phyloP scores from a whole-genome alignment of 257 asterid genomes.

The Solanum peruvianum region DNA sequence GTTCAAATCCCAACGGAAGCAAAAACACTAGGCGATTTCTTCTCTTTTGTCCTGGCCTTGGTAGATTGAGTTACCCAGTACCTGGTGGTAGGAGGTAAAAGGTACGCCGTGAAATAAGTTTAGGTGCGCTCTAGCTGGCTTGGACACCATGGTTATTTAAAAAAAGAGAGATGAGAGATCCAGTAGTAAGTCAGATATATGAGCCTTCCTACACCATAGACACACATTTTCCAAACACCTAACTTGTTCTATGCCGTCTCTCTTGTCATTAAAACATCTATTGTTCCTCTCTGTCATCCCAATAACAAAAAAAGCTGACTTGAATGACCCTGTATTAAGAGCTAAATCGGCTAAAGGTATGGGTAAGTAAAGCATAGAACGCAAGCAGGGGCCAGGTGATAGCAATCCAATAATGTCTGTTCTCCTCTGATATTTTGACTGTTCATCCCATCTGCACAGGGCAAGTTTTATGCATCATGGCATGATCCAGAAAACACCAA shows the following conservation, averaged over 20 bases:
- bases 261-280: not conserved
- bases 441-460: not conserved
- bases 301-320: not conserved
- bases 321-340: not conserved
- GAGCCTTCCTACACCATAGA: not conserved
- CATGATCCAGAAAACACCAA: not conserved
- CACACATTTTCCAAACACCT: not conserved
- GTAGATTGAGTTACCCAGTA: not conserved
- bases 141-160: not conserved
- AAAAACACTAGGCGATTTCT: not conserved
- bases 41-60: not conserved
- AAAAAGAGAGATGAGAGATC: not conserved
- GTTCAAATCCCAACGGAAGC: not conserved
- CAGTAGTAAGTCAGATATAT: not conserved
- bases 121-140: not conserved
- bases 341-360: not conserved
- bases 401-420: not conserved
- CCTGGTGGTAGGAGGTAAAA: not conserved
- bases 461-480: not conserved
- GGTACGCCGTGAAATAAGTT: not conserved
- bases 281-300: not conserved
- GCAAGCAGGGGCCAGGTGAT: not conserved
- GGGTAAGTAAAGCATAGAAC: not conserved
- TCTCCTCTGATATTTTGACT: not conserved
- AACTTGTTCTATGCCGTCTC: not conserved